These are phyloP conservation scores for Magnolia officinalis DNA, from an alignment of 164 flowering plant genomes.

Conservation along the genomic window DNA sequence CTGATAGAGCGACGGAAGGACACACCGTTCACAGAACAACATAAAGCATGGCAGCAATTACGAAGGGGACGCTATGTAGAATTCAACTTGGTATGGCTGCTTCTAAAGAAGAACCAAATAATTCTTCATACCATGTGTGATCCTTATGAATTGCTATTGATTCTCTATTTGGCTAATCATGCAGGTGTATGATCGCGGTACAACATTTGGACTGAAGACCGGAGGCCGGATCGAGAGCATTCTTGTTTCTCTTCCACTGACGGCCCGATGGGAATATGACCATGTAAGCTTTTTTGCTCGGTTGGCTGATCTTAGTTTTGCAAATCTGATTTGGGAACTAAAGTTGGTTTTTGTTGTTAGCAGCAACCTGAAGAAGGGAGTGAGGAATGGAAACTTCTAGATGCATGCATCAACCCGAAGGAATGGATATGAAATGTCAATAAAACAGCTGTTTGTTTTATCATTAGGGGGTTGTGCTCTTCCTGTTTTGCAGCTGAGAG, in stretches of 20 bases:
- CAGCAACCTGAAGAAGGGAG: conserved; percentile 93
- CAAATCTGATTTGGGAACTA: background rate
- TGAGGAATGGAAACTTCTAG: conserved; percentile 95
- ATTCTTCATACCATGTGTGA: too few relatives aligned
- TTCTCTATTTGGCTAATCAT: background rate
- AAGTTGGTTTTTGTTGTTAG: conserved; percentile 11
- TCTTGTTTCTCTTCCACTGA: conserved; percentile 90
- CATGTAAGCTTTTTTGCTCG: conserved; percentile 51
- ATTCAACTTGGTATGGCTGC: conserved; percentile 79
- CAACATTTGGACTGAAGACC: conserved; percentile 94
- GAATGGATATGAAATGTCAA: conserved; percentile 63
- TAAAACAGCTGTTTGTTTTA: background rate
- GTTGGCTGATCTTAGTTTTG: background rate
- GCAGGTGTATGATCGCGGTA: conserved; percentile 98
- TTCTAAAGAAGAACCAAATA: background rate
- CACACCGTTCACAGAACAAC: conserved; percentile 54
- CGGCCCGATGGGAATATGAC: conserved; percentile 97
- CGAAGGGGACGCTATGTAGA: conserved; percentile 95
- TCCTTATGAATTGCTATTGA: too few relatives aligned
- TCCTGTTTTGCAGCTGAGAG: background rate
- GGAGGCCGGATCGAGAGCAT: conserved; percentile 98
- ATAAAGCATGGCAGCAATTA: conserved; percentile 94
- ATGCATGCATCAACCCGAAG: conserved; percentile 96
- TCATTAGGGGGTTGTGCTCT: background rate
- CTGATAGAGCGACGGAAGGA: conserved; percentile 74